phyloP scores from a whole-genome alignment of 2,329 filamentous ascomycete genomes.

The Ophiostoma sp. region DNA sequence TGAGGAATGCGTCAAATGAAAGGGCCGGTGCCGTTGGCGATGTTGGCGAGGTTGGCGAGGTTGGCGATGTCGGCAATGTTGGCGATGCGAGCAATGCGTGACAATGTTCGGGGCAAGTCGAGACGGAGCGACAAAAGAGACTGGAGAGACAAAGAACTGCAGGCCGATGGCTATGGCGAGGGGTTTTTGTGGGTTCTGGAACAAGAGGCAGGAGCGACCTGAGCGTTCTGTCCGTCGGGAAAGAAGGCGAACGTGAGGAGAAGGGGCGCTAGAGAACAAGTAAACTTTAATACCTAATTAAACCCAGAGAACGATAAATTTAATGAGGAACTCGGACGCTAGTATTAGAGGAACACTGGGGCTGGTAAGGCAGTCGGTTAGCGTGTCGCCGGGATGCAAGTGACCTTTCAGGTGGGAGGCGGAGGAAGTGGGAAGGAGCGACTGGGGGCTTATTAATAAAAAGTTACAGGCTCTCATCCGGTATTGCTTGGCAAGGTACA shows the following conservation, averaged over 20 bases:
- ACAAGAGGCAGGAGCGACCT: conserved; percentile 6
- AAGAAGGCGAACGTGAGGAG: not conserved
- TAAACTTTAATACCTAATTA: not conserved
- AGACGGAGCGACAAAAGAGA: not conserved
- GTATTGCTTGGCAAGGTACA: not conserved
- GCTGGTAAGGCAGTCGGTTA: not conserved
- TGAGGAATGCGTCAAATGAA: not conserved
- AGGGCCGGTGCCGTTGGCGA: not conserved
- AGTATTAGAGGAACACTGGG: not conserved
- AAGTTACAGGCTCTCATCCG: too few relatives aligned
- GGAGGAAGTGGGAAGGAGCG: not conserved
- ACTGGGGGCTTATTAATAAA: not conserved
- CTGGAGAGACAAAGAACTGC: not conserved
- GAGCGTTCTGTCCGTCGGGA: not conserved
- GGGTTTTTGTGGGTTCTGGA: not conserved
- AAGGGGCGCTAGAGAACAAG: not conserved
- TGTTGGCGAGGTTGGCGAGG: not conserved
- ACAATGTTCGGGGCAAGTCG: not conserved
- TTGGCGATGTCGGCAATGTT: not conserved
- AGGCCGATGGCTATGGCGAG: not conserved
- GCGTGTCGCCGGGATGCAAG: not conserved
- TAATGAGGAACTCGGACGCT: not conserved
- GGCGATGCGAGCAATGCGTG: not conserved
- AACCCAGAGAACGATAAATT: not conserved
- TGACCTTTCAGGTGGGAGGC: not conserved